A percentile compares a stretch with the other conserved stretches of the same genome.
Evolutionary conservation across 371 early-diverging fungal species (phyloP).

Genomic region (Zychaea mexicana): DNA sequence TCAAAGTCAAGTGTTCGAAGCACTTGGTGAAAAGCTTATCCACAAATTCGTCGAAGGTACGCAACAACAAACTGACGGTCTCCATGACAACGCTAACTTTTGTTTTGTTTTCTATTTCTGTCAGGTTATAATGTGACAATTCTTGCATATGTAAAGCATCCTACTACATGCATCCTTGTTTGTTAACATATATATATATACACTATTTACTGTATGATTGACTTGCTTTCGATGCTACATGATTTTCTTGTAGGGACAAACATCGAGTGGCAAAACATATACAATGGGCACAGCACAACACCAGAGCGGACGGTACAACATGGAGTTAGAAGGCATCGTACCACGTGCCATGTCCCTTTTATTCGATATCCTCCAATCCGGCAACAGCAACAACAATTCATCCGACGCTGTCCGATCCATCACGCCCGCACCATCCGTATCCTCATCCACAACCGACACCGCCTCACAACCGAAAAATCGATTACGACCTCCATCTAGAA

Average conservation of each 20-base stretch:
- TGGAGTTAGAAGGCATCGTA: constrained; percentile 79
- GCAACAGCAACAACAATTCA: not conserved
- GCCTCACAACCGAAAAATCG: constrained; percentile 9
- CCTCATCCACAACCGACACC: constrained; percentile 19
- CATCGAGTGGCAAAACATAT: constrained; percentile 97
- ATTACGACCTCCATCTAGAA: constrained; percentile 19
- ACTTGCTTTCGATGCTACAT: not conserved
- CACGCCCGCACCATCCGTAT: constrained; percentile 26
- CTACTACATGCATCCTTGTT: constrained; percentile 25
- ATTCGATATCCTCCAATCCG: constrained; percentile 64
- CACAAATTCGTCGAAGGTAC: constrained; percentile 50
- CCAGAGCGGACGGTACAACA: constrained; percentile 52
- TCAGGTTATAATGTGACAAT: constrained; percentile 94
- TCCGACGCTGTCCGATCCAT: constrained; percentile 11
- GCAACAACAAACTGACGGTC: not conserved
- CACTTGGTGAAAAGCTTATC: constrained; percentile 36
- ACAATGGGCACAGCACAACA: constrained; percentile 97
- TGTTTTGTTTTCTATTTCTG: not conserved
- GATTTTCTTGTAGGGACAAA: constrained; percentile 68
- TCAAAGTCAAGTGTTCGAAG: constrained; percentile 43
- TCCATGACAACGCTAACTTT: not conserved
- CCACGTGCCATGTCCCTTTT: constrained; percentile 87
- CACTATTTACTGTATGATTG: too few species aligned
- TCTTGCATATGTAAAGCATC: constrained; percentile 90
- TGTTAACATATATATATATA: too few species aligned